Conservation (phyloP, 2,329 filamentous ascomycete species). For the Calycina marina region DNA sequence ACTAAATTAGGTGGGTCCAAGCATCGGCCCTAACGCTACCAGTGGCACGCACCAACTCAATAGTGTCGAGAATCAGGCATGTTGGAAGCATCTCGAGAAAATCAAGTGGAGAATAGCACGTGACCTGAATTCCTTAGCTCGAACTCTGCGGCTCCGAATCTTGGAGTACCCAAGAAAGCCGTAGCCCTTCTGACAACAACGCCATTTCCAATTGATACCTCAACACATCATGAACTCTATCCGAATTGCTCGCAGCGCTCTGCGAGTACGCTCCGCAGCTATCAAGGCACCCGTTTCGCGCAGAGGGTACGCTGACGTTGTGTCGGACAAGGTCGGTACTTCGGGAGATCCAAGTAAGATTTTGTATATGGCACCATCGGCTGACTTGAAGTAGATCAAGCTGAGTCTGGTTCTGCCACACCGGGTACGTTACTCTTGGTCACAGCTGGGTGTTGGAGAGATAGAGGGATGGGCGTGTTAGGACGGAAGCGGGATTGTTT, state of each 20-base stretch:
- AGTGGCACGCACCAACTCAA: too few relatives aligned
- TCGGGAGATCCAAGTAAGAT: too few relatives aligned
- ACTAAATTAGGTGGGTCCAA: too few relatives aligned
- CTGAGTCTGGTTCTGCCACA: conserved; percentile 95
- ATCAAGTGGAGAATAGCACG: conserved; percentile 1
- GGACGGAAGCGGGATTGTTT: too few relatives aligned
- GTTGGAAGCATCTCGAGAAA: too few relatives aligned
- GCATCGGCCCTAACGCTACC: too few relatives aligned
- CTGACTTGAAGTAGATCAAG: conserved; percentile 54
- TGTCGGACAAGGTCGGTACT: conserved; percentile 59
- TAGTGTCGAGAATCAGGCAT: too few relatives aligned
- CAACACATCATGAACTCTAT: conserved; percentile 74
- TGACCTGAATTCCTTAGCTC: not conserved
- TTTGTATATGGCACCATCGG: conserved; percentile 12
- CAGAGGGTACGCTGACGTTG: conserved; percentile 81
- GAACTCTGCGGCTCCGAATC: too few relatives aligned
- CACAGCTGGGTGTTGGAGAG: too few relatives aligned
- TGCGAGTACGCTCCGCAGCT: conserved; percentile 67
- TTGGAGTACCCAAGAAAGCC: too few relatives aligned
- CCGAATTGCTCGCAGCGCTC: conserved; percentile 79
- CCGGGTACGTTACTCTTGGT: conserved; percentile 76
- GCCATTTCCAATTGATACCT: conserved; percentile 27
- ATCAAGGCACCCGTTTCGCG: conserved; percentile 66
- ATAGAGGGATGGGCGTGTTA: conserved; percentile 2
- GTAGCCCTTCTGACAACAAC: conserved; percentile 18